These are phyloP conservation scores for Venturia pyrina DNA, from an alignment of 2,329 filamentous ascomycete genomes.

Conservation along the genomic window DNA sequence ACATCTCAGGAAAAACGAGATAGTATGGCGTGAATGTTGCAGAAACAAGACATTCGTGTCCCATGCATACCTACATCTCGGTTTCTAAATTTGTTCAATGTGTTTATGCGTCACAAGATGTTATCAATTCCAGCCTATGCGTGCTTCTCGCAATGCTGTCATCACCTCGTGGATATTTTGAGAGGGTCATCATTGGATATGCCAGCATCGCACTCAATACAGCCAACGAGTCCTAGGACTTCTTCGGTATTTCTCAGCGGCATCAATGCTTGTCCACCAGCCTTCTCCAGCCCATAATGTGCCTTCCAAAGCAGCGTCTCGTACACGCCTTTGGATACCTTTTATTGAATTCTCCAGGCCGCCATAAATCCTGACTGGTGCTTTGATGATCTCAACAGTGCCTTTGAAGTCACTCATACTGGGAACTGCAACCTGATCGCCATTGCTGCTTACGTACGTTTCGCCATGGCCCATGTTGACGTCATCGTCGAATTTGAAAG, in stretches of 20 bases:
- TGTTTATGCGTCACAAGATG: not conserved
- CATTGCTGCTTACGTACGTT: not conserved
- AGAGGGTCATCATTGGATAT: not conserved
- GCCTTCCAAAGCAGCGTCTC: conserved; percentile 3
- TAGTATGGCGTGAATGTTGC: too few relatives aligned
- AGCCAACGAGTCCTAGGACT: not conserved
- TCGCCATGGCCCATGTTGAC: not conserved
- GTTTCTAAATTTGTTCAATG: not conserved
- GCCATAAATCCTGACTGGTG: not conserved
- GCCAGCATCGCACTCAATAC: not conserved
- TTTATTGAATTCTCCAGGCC: not conserved
- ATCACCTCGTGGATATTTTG: not conserved
- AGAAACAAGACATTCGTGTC: not conserved
- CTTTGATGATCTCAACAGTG: not conserved
- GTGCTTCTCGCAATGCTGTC: not conserved
- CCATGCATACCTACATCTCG: not conserved
- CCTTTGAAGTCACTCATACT: not conserved
- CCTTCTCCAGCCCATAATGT: not conserved
- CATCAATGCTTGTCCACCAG: not conserved
- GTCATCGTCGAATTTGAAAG: not conserved
- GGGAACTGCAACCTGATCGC: not conserved
- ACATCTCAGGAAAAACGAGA: too few relatives aligned
- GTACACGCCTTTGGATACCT: not conserved
- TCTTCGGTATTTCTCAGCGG: not conserved
- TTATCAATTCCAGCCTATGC: not conserved